Conservation (phyloP, 1,139 yeast genomes). For the Yamadazyma jaroonii region DNA sequence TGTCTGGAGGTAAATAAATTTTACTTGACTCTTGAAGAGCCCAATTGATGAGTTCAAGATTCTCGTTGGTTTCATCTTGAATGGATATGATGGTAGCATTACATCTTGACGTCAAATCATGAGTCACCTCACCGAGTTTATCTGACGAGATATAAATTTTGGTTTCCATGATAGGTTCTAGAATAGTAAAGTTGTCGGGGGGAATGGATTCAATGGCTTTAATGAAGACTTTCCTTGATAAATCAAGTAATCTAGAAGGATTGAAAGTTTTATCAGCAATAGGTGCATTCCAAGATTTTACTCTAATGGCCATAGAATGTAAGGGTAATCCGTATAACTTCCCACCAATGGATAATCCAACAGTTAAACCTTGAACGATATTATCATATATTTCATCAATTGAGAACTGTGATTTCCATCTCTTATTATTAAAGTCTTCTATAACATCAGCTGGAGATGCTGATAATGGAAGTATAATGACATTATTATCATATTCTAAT, state of each 20-base stretch:
- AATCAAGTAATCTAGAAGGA: conserved; percentile 25
- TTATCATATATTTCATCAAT: conserved; percentile 53
- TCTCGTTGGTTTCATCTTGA: conserved; percentile 53
- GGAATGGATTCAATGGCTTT: conserved; percentile 30
- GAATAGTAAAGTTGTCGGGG: conserved; percentile 27
- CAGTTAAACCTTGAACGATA: conserved; percentile 58
- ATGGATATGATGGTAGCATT: conserved; percentile 68
- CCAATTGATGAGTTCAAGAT: conserved; percentile 38
- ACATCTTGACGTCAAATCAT: conserved; percentile 66
- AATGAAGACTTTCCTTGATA: conserved; percentile 30
- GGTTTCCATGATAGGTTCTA: conserved; percentile 88
- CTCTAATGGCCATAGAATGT: conserved; percentile 56
- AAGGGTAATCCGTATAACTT: conserved; percentile 61
- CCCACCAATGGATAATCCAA: conserved; percentile 80
- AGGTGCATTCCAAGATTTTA: conserved; percentile 54
- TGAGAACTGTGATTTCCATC: conserved; percentile 52
- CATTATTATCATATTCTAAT: conserved; percentile 36
- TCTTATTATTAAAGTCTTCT: conserved; percentile 29
- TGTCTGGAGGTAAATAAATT: conserved; percentile 46
- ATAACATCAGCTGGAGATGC: conserved; percentile 28
- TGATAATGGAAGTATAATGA: conserved; percentile 27
- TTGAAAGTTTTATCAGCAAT: conserved; percentile 40
- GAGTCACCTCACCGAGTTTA: conserved; percentile 79
- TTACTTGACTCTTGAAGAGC: conserved; percentile 50
- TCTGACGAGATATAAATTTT: conserved; percentile 66